Conservation (phyloP, 495 filamentous ascomycete species). For the Emericellopsis terricola region DNA sequence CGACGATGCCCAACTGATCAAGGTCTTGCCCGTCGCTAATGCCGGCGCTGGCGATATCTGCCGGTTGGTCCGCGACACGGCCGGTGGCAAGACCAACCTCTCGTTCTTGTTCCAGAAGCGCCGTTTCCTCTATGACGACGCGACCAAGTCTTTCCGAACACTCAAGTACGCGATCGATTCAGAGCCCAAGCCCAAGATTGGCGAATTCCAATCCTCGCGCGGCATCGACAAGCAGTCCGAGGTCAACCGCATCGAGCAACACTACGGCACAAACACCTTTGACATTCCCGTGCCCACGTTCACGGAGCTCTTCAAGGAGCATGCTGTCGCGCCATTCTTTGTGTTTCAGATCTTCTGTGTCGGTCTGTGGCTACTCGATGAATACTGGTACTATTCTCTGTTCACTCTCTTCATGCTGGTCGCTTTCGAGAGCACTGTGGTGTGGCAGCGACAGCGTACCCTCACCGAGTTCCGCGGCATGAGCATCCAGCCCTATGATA, state of each 20-base stretch:
- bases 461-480: constrained; percentile 94
- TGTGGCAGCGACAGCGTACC: constrained; percentile 98
- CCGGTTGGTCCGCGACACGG: constrained; percentile 50
- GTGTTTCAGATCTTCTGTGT: constrained; percentile 99
- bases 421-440: constrained; percentile 93
- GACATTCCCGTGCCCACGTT: constrained; percentile 96
- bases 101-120: constrained; percentile 98
- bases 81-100: constrained; percentile 49
- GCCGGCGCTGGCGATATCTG: constrained; percentile 85
- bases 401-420: constrained; percentile 98
- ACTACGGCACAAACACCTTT: constrained; percentile 94
- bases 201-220: constrained; percentile 55
- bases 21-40: constrained; percentile 80
- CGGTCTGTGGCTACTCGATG: constrained; percentile 94
- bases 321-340: constrained; percentile 97
- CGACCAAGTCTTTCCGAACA: constrained; percentile 53
- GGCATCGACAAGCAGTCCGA: constrained; percentile 56
- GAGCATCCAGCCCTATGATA: constrained; percentile 95
- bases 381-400: constrained; percentile 99
- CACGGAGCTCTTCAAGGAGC: constrained; percentile 90
- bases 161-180: constrained; percentile 71
- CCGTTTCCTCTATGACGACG: constrained; percentile 70
- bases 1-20: constrained; percentile 69
- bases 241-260: constrained; percentile 59
- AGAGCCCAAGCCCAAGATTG: constrained; percentile 61